Evolutionary conservation across 441 rosid species (phyloP).

Genomic region (Euphorbia neoarborescens): DNA sequence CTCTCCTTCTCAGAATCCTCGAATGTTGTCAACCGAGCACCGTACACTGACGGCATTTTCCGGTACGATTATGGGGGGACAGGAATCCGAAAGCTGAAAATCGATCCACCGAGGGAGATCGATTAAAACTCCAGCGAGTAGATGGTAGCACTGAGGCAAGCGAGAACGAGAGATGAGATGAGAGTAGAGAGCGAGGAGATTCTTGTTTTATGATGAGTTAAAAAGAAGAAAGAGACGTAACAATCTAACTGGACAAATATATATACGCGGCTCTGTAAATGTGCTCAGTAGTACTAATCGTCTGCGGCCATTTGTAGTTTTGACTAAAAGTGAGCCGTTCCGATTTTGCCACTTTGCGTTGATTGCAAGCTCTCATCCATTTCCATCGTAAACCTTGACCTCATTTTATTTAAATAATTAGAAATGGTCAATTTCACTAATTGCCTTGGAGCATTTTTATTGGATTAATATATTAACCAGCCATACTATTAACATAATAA

Average conservation of each 20-base stretch:
- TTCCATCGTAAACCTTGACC: too few relatives aligned
- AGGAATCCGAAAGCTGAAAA: not conserved
- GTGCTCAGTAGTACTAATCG: not conserved
- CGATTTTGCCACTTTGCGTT: not conserved
- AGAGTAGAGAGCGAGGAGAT: not conserved
- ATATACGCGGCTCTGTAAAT: not conserved
- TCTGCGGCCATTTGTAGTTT: not conserved
- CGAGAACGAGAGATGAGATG: conserved; percentile 11
- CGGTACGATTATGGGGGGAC: not conserved
- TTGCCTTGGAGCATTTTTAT: too few relatives aligned
- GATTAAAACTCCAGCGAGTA: conserved; percentile 13
- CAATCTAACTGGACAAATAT: not conserved
- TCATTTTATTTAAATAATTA: not conserved
- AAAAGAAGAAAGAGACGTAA: not conserved
- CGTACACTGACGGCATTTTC: conserved; percentile 82
- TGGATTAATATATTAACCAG: too few relatives aligned
- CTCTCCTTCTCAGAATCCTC: conserved; percentile 98
- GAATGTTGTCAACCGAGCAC: conserved; percentile 81
- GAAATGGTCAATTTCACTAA: not conserved
- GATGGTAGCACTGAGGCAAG: not conserved
- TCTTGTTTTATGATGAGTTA: conserved; percentile 1
- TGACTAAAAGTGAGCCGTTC: not conserved
- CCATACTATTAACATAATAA: too few relatives aligned
- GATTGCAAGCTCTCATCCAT: not conserved
- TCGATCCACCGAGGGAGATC: not conserved